Evolutionary conservation across 1,284 basidiomycete species (phyloP).

Genomic region (Anthracocystis walkeri): DNA sequence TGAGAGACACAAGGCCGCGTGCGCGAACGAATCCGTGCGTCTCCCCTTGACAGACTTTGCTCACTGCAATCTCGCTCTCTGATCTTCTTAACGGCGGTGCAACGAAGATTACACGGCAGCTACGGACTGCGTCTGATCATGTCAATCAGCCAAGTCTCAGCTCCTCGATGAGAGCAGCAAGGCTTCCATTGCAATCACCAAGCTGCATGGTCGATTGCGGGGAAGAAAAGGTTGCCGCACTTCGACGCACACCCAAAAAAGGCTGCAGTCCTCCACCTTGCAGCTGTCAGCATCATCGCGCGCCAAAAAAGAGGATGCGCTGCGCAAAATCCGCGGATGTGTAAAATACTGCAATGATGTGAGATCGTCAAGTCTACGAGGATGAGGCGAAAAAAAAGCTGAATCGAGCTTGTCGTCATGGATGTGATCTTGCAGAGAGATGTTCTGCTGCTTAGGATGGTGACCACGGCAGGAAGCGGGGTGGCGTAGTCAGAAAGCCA

Average conservation of each 20-base stretch:
- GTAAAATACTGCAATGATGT: neutral
- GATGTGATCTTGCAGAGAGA: neutral
- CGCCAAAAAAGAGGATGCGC: slow-evolving; percentile 11
- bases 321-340: slow-evolving; percentile 8
- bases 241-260: neutral
- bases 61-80: neutral
- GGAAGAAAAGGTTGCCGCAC: neutral
- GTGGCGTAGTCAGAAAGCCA: slow-evolving; percentile 24
- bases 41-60: neutral
- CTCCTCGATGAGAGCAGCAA: slow-evolving; percentile 1
- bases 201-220: slow-evolving; percentile 1
- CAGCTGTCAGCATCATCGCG: slow-evolving; percentile 29
- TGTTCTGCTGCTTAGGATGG: neutral
- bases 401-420: neutral
- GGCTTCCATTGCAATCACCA: slow-evolving; percentile 11
- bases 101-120: too few relatives aligned
- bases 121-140: too few relatives aligned
- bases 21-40: slow-evolving; percentile 7
- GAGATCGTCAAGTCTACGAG: slow-evolving; percentile 1
- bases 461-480: slow-evolving; percentile 35
- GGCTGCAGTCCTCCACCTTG: slow-evolving; percentile 17
- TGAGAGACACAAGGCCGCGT: slow-evolving; percentile 11
- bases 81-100: too few relatives aligned
- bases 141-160: neutral
- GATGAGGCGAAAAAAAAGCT: neutral